Base-by-base conservation (phyloP, 2,329 filamentous ascomycete genomes). In the Hymenoscyphus occultus region DNA sequence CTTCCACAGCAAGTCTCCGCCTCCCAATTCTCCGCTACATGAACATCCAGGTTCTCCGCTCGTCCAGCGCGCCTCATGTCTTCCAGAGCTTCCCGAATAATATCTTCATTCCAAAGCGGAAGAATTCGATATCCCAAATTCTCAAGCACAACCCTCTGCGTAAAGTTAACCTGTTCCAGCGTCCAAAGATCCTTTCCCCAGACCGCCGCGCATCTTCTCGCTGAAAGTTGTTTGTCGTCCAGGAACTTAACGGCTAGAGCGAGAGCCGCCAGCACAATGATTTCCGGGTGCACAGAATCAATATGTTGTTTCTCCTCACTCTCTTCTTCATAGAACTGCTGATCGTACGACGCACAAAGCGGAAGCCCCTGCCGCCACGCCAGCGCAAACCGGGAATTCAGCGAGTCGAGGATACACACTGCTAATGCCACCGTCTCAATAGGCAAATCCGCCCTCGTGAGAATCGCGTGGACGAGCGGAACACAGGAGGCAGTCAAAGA, bases 211-310 rank as follows among this genome's bases (percentile, higher is more conserved):
- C 86, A 88, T 72, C 82, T 82, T 59, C 78, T 77, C 0, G 84
- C 84, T 4, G 80, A 76, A 67, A 82, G 80, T 71, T 86, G 81
- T 61, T 78, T 77, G 76, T 90, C 87, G 70, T 88, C 84, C 56
- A 83, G 80, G 71, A 89, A 90, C 76, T 90, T 90, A 72, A 82
- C 79, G n/a, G 87, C 86, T 62, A 90, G 84, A 68, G 88, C 79
- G 19, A 90, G 78, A 0, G 87, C 84, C 1, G 83, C 80, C n/a
- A 90, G 78, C 61, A 87, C 80, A 69, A 90, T 86, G 65, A 90
- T 73, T 74, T 90, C 87, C 62, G 86, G 86, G 65, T 78, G 79
- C 65, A 89, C 81, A 13, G 81, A 81, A 76, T 89, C 85, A 74
- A 88, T 86, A 75, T 88, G 84, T 56, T 82, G 77, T 68, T 80